Evolutionary conservation across 2,329 filamentous ascomycete species (phyloP), one percentile per base, ranked within the genome.

Genomic region (Decorospora gaudefroyi): DNA sequence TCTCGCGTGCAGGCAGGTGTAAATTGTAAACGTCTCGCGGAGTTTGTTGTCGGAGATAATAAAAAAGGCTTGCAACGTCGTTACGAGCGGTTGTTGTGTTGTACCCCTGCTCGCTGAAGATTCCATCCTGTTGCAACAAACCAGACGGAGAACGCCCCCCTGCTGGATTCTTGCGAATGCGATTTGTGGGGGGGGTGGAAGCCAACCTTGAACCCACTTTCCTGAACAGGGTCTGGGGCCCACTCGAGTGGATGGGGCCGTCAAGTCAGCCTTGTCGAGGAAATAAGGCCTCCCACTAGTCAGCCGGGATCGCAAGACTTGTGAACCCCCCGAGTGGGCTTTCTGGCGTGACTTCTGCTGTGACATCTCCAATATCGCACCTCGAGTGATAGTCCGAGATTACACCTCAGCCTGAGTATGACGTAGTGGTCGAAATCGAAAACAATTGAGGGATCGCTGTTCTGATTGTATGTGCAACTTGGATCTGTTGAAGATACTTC

Each of bases 191-290:
- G 18, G 36, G 19, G 11, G 27, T 33, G 22, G 26, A 45, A 35
- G 34, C 34, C n/a, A n/a, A 40, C 23, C 35, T 32, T 34, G 29
- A 30, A n/a, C n/a, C n/a, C n/a, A n/a, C n/a, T n/a, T n/a, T n/a
- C n/a, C n/a, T n/a, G n/a, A 34, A 36, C 43, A 32, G 37, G 28
- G 33, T 37, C 39, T 35, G 30, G 32, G 29, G 15, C 28, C 37
- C 42, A 38, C 40, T 31, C 37, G 28, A 34, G 34, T 42, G 35
- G 38, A 50, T 38, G 48, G 49, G 42, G 39, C 45, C 35, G 39
- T 49, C 49, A 61, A 61, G 52, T 68, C 65, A 68, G 65, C 65
- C 66, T 67, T 64, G 62, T 57, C 50, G 42, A 54, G 44, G 38
- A 53, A 44, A 37, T 44, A 29, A 69, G 65, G 66, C 65, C 55